phyloP scores from a whole-genome alignment of 1,284 basidiomycete species.

The Laetiporus sulphureus region DNA sequence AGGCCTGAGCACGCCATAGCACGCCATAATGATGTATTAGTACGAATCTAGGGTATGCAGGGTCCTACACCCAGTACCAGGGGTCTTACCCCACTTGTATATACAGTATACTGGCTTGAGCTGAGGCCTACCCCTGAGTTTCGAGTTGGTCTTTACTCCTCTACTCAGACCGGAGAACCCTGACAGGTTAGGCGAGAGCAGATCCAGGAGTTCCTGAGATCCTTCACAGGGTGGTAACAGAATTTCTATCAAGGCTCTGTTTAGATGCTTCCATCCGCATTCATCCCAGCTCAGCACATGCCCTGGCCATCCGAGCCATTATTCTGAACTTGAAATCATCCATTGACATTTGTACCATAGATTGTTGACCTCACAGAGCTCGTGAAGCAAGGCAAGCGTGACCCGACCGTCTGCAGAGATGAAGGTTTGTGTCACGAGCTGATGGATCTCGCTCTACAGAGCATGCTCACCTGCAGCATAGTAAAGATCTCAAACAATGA shows the following conservation, averaged over 20 bases:
- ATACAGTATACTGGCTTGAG: too few relatives aligned
- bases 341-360: constrained; percentile 28
- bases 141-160: too few relatives aligned
- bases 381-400: constrained; percentile 79
- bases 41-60: too few relatives aligned
- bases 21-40: too few relatives aligned
- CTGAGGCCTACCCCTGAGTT: too few relatives aligned
- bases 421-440: constrained; percentile 43
- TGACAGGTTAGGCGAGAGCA: too few relatives aligned
- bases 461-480: constrained; percentile 65
- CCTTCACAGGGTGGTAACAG: not conserved
- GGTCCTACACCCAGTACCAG: too few relatives aligned
- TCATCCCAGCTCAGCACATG: not conserved
- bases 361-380: constrained; percentile 82
- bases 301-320: not conserved
- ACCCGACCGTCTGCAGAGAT: constrained; percentile 86
- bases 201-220: constrained; percentile 4
- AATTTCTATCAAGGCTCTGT: not conserved
- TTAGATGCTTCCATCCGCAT: not conserved
- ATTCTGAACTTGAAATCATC: not conserved
- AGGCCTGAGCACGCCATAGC: too few relatives aligned
- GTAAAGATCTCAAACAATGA: constrained; percentile 73
- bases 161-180: too few relatives aligned
- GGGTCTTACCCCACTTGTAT: too few relatives aligned
- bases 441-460: constrained; percentile 36